Evolutionary conservation across 2,329 filamentous ascomycete genomes (phyloP), one percentile per base, ranked within the genome.

Genomic region (Orbilia ellipsospora): DNA sequence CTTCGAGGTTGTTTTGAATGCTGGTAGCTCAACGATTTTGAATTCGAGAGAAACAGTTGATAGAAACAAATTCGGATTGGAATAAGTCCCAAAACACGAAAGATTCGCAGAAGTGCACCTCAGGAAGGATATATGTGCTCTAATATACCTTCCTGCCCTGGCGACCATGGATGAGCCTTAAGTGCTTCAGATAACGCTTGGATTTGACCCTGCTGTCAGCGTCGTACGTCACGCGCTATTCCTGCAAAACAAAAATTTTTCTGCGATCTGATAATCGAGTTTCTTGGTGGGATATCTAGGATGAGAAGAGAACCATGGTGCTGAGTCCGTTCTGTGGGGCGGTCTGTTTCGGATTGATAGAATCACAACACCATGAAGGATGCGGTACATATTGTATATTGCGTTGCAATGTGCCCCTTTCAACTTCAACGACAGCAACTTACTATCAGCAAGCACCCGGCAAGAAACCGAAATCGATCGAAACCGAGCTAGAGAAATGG

Each of bases 111-210:
- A 36, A 36, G 10, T 7, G 31, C 31, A 36, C 31, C 28, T 10
- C 8, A 36, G 31, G 31, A 36, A 36, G 31, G 31, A 2, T 36
- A 36, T 36, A 36, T 36, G 31, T 36, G 31, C 31, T 7, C 5
- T 7, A 2, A 36, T 36, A 36, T 36, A 10, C 31, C 31, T 36
- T 36, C 31, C 31, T 36, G 31, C 31, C 31, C 31, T 36, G 5
- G 31, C 10, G 31, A 36, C 10, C 10, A n/a, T 15, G 13, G 7
- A 55, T 36, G 4, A n/a, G 40, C 54, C 13, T 45, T 26, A n/a
- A 63, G 60, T 55, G 66, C 66, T 57, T 70, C 66, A 70, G 51
- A 51, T 70, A 70, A 70, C 66, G 66, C 66, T 51, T 55, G 52
- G 4, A 23, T 55, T 31, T 31, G 52, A 23, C 31, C 31, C 31